phyloP scores from a whole-genome alignment of 2,329 filamentous ascomycete species.

The Karstenula rhodostoma region DNA sequence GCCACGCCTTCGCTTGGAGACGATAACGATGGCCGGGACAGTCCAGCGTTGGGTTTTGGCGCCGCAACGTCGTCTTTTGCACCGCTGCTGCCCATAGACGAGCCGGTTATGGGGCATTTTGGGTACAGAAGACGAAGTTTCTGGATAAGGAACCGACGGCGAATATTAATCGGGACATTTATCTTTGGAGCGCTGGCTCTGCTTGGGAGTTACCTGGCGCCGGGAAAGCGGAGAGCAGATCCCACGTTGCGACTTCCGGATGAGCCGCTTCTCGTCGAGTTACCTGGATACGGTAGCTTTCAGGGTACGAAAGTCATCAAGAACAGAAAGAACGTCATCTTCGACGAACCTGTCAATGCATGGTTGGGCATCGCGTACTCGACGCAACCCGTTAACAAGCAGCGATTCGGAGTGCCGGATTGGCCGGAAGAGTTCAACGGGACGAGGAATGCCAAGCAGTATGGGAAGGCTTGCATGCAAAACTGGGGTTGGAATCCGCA shows the following conservation, averaged over 20 bases:
- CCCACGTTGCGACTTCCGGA: constrained; percentile 14
- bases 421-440: constrained; percentile 55
- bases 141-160: constrained; percentile 1
- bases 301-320: constrained; percentile 49
- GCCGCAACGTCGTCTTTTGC: neutral
- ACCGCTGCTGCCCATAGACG: constrained; percentile 3
- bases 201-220: neutral
- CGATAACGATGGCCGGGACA: neutral
- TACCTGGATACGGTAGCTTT: constrained; percentile 54
- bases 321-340: constrained; percentile 38
- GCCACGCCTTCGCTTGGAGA: constrained; percentile 4
- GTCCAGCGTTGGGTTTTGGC: neutral
- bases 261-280: constrained; percentile 34
- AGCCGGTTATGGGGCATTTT: neutral
- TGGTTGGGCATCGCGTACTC: constrained; percentile 61
- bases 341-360: constrained; percentile 53
- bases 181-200: neutral
- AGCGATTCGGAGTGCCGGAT: constrained; percentile 53
- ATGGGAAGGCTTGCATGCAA: constrained; percentile 57
- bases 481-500: constrained; percentile 47
- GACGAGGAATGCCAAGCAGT: constrained; percentile 48
- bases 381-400: constrained; percentile 49
- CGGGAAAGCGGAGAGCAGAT: neutral
- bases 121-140: neutral
- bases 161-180: neutral